Conservation (phyloP, 2,329 filamentous ascomycete genomes). For the Fusarium humuli region DNA sequence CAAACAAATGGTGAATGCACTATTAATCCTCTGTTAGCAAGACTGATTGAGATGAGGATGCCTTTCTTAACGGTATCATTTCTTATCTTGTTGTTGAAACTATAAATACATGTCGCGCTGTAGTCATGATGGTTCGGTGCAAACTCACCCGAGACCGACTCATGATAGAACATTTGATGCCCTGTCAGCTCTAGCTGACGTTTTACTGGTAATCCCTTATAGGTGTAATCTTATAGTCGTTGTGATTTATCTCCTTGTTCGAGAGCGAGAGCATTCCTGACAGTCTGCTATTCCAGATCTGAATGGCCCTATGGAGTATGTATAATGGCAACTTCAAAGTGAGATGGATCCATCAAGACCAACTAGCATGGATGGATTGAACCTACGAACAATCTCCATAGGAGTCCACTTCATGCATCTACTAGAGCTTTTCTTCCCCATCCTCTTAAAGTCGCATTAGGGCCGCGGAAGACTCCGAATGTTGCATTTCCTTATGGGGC, state of each 20-base stretch:
- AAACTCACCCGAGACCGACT: not conserved
- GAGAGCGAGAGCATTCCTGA: not conserved
- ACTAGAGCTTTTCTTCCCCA: not conserved
- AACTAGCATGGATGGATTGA: not conserved
- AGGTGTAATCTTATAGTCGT: not conserved
- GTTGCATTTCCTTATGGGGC: not conserved
- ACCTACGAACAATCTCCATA: not conserved
- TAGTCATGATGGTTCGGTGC: not conserved
- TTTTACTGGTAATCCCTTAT: not conserved
- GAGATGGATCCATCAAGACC: not conserved
- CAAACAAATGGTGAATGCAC: too few relatives aligned
- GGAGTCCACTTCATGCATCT: not conserved
- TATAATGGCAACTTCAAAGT: not conserved
- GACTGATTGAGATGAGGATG: not conserved
- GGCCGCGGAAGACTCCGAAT: not conserved
- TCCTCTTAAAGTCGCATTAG: not conserved
- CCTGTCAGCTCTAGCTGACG: fast-evolving
- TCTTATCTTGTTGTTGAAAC: not conserved
- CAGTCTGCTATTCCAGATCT: not conserved
- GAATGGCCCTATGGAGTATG: not conserved
- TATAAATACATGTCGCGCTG: too few relatives aligned
- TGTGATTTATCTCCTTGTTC: fast-evolving
- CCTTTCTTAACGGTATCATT: not conserved
- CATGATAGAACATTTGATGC: not conserved
- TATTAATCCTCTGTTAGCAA: too few relatives aligned